These are phyloP conservation scores for Penicillium sp. DNA, from an alignment of 2,329 filamentous ascomycete genomes.

Conservation along the genomic window DNA sequence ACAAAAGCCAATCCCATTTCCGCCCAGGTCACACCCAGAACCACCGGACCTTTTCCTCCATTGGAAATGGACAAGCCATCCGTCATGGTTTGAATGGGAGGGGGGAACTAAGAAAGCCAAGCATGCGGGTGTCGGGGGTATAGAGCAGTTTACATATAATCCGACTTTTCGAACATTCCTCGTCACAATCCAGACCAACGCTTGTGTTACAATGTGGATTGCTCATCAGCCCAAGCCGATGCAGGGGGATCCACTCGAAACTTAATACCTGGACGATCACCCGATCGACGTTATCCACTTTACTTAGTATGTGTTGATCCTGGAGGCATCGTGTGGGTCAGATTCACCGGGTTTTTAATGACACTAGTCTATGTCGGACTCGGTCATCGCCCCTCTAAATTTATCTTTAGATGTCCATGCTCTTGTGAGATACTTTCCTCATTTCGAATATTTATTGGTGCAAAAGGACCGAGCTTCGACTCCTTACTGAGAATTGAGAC, in stretches of 20 bases:
- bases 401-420: not conserved
- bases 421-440: not conserved
- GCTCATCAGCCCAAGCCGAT: not conserved
- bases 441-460: not conserved
- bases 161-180: not conserved
- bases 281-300: not conserved
- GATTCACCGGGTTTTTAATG: not conserved
- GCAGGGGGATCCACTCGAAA: not conserved
- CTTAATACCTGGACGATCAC: not conserved
- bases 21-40: conserved; percentile 21
- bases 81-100: conserved; percentile 1
- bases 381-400: not conserved
- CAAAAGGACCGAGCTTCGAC: not conserved
- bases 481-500: not conserved
- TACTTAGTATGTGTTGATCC: not conserved
- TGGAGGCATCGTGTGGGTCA: too few relatives aligned
- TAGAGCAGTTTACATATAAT: not conserved
- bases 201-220: not conserved
- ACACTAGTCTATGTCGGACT: not conserved
- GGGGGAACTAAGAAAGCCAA: not conserved
- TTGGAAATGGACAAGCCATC: not conserved
- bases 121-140: not conserved
- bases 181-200: not conserved
- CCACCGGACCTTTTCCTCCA: conserved; percentile 15
- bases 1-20: conserved; percentile 16